Base-by-base conservation (phyloP, 805 yeast genomes). In the Aciculoconidium aculeatum region DNA sequence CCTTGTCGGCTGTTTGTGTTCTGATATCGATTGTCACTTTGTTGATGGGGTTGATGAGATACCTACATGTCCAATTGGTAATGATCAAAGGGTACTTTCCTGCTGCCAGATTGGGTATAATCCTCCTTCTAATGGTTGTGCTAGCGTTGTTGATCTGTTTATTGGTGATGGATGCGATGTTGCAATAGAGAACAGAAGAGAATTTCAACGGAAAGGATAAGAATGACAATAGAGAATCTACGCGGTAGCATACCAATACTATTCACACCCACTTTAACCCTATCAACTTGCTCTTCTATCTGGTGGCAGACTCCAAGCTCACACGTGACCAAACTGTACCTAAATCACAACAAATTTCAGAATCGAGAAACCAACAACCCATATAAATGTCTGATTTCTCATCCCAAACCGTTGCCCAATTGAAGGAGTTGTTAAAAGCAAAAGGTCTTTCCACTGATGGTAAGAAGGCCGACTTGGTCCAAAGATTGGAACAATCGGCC, bases 351-450 rank as follows among this genome's bases (percentile, higher is more conserved):
- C 21, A 18, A 18, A 18, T 18, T 18, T n/a, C 21, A n/a, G n/a
- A n/a, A n/a, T n/a, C n/a, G n/a, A n/a, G n/a, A n/a, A n/a, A n/a
- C n/a, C n/a, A n/a, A n/a, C n/a, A n/a, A n/a, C n/a, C n/a, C n/a
- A n/a, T n/a, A 17, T 32, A 24, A 33, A 75, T 75, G 79, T 40
- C 74, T 11, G 68, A 67, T 7, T 80, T 77, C 51, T 49, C 74
- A n/a, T 48, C 77, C n/a, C 68, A 74, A 40, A 80, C 88, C 3
- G 96, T 87, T 29, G 77, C 80, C 11, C 95, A 87, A 62, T 70
- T 90, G 55, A 88, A 84, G 53, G 95, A 82, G 38, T 47, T 73
- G 33, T 69, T 90, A 44, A 79, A 80, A 44, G 56, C 68, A 13
- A 76, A 77, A 37, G 81, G 80, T 1, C 69, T 90, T 28, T 53